Base-by-base conservation (phyloP, 2,329 filamentous ascomycete species). In the Aspergillus pseudotamarii region DNA sequence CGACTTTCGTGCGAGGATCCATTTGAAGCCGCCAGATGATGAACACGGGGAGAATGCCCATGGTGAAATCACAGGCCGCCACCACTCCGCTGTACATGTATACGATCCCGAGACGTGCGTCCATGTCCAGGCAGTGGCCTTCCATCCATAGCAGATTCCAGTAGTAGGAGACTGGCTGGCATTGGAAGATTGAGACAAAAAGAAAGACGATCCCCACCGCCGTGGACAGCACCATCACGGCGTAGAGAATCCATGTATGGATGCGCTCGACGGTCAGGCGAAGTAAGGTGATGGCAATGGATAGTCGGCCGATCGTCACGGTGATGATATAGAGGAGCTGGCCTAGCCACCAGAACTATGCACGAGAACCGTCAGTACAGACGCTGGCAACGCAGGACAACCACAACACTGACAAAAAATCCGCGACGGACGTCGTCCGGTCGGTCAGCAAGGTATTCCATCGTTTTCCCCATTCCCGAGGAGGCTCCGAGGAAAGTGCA, bases 1-100 rank as follows among this genome's bases (percentile, higher is more conserved):
- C 79, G 2, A 81, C n/a, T 66, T 87, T 88, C 2, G 80, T 82
- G 58, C 78, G 80, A 11, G 61, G 71, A 53, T 82, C 81, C 80
- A 89, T 86, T 59, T 85, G 81, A 30, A 88, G 72, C 23, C 81
- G 78, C 77, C 80, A 84, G 2, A 88, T 79, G 12, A 89, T 75
- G 59, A 83, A 83, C 10, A 84, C 80, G 0, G 84, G 84, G 0
- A 86, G 73, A 32, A 86, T 76, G 12, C 81, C 78, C 32, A 86
- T 76, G 3, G 82, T 82, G 54, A 84, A 82, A 69, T 86, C 84
- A 46, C 81, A 80, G 6, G 79, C 70, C 45, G 79, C 72, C 26
- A 79, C 76, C 28, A 80, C 78, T 1, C 72, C 79, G 59, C 82
- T 84, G 70, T 85, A 84, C 5, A 82, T 67, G 59, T 85, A 84